Evolutionary conservation across 148 eudicot genomes (phyloP), one percentile per base, ranked within the genome.

Genomic region (Cornus florida): DNA sequence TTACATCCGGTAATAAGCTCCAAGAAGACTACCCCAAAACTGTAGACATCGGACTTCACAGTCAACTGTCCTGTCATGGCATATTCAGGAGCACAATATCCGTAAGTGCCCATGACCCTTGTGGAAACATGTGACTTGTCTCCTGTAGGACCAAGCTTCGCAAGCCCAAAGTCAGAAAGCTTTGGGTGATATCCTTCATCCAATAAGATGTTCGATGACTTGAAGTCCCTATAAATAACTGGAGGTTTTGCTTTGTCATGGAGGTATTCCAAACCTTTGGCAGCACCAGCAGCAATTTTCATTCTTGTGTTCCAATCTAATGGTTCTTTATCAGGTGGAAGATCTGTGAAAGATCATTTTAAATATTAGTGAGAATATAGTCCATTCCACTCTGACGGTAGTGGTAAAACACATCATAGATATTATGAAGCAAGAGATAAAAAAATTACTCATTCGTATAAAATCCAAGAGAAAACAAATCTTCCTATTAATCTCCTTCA

Each of bases 21-120:
- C 62, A 93, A 83, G 83, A 93, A 92, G 65, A 93, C 98, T 8
- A 93, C 98, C 28, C 98, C 98, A 70, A 93, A 93, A 81, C 98
- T 92, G 78, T 93, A 93, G 57, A 93, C 98, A 77, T 93, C 98
- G 3, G 98, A 93, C 64, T 93, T 93, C 4, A 90, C 98, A 16
- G 98, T 93, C 88, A 93, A 79, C 70, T 93, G 97, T 31, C 97
- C 97, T 13, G 97, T 93, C 97, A 93, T 93, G 62, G 97, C 97
- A 86, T 93, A 91, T 76, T 93, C 97, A 53, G 97, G 97, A 39
- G 97, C 97, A 85, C 97, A 93, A 72, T 91, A 93, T 14, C 95
- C 97, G 72, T 93, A 93, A 50, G 97, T 93, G 66, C 97, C 97
- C 97, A 93, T 93, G 65, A 93, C 97, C 82, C 97, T 81, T 0